Base-by-base conservation (phyloP, 2,329 filamentous ascomycete species). In the Triangularia verruculosa region DNA sequence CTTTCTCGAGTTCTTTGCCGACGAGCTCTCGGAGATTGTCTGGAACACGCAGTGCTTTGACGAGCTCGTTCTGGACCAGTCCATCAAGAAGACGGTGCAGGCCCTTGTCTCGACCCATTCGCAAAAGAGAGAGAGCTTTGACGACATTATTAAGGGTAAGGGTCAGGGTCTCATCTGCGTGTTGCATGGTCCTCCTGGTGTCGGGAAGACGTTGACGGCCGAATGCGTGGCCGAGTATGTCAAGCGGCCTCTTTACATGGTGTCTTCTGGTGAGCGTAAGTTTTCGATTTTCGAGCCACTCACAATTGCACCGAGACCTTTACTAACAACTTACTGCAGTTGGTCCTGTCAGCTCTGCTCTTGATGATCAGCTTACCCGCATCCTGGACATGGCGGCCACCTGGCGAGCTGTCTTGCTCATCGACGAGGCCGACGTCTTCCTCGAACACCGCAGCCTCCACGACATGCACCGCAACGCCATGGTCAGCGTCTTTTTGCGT, bases 401-500 rank as follows among this genome's bases (percentile, higher is more conserved):
- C 0, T 71, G 69, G 69, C 71, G 71, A 34, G 74, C 73, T 22
- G 72, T 78, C 2, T 63, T 78, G 6, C 69, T 78, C 0, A 70
- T 78, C 8, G 77, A 79, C 62, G 77, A 78, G 62, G 76, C 76
- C 1, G 77, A 78, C 60, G 73, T 78, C 0, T 78, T 78, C 64
- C 69, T 78, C 15, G 71, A 75, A 59, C 68, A 73, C 30, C 66
- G 77, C 24, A 71, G 71, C 1, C 64, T 72, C 13, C 65, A 69
- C 3, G 73, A 78, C 43, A 68, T 78, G 15, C 68, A 71, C 61
- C 68, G 76, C 3, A 79, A 78, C 59, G 71, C 68, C 15, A 68
- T 78, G 9, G 76, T 78, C 0, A 76, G 75, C 5, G 75, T 77
- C 0, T 77, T 78, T 52, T 66, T 78, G 4, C 72, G 76, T 6